Evolutionary conservation across 1,284 basidiomycete genomes (phyloP).

Genomic region (Megacollybia platyphylla): DNA sequence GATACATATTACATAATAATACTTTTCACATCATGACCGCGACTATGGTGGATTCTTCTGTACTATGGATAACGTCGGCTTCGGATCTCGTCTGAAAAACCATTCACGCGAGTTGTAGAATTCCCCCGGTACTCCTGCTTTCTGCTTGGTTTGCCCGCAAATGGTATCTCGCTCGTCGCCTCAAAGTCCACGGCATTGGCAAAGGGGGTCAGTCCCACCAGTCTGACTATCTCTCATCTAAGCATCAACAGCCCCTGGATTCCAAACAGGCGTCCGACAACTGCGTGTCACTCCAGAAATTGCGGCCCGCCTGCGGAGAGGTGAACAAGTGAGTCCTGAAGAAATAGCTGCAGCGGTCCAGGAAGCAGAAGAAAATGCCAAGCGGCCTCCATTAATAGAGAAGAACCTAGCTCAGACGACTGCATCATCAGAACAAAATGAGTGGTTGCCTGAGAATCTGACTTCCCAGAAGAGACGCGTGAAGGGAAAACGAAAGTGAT

Average conservation of each 20-base stretch:
- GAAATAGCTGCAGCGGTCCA: conserved; percentile 32
- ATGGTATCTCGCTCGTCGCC: conserved; percentile 31
- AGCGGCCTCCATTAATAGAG: conserved; percentile 1
- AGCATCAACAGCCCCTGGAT: conserved; percentile 25
- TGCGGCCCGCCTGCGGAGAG: conserved; percentile 30
- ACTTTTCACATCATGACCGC: too few species aligned
- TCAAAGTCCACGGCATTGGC: conserved; percentile 33
- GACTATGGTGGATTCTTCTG: conserved; percentile 14
- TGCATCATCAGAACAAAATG: conserved; percentile 17
- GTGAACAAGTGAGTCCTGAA: conserved; percentile 34
- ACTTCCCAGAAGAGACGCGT: conserved; percentile 25
- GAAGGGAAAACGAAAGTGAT: conserved; percentile 23
- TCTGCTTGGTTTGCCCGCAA: conserved; percentile 29
- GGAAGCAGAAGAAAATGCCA: conserved; percentile 19
- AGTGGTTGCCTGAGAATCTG: conserved; percentile 33
- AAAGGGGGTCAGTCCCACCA: conserved; percentile 22
- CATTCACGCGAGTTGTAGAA: conserved; percentile 13
- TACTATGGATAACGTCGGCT: conserved; percentile 26
- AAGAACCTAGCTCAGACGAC: conserved; percentile 6
- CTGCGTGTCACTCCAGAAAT: conserved; percentile 34
- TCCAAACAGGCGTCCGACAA: conserved; percentile 33
- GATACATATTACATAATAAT: too few species aligned
- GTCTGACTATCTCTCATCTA: background rate
- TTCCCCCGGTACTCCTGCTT: conserved; percentile 27
- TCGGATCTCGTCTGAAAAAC: background rate